Evolutionary conservation across 257 asterid species (phyloP).

Genomic region (Plantago elongata): DNA sequence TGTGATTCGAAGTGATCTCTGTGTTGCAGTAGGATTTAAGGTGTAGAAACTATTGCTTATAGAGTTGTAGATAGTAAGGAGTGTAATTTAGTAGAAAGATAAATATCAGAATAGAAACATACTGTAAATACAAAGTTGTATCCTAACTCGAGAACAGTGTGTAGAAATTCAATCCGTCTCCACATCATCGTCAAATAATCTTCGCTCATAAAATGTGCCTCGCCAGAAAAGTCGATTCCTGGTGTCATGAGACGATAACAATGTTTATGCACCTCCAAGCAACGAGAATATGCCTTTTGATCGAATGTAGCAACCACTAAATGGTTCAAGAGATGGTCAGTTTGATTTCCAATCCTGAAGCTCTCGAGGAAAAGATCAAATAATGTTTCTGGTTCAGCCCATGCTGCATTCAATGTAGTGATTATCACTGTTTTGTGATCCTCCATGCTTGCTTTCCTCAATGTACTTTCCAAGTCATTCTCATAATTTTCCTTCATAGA

Average conservation of each 20-base stretch:
- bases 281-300: constrained; percentile 25
- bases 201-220: constrained; percentile 29
- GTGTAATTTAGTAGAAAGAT: background rate
- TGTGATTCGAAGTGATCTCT: background rate
- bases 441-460: constrained; percentile 24
- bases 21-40: no score
- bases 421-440: constrained; percentile 32
- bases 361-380: constrained; percentile 38
- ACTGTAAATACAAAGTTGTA: constrained; percentile 41
- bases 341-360: constrained; percentile 32
- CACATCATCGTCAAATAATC: constrained; percentile 38
- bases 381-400: constrained; percentile 32
- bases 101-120: background rate
- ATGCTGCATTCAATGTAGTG: constrained; percentile 38
- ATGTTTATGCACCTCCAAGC: constrained; percentile 20
- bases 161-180: constrained; percentile 31
- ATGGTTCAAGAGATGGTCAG: constrained; percentile 24
- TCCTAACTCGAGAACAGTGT: constrained; percentile 30
- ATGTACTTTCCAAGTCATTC: constrained; percentile 15
- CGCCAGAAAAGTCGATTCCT: constrained; percentile 30
- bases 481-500: background rate
- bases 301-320: constrained; percentile 32
- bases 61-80: background rate
- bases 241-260: constrained; percentile 29
- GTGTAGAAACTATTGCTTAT: background rate